Conservation (phyloP, 2,329 filamentous ascomycete species). For the Teratosphaeria nubilosa region DNA sequence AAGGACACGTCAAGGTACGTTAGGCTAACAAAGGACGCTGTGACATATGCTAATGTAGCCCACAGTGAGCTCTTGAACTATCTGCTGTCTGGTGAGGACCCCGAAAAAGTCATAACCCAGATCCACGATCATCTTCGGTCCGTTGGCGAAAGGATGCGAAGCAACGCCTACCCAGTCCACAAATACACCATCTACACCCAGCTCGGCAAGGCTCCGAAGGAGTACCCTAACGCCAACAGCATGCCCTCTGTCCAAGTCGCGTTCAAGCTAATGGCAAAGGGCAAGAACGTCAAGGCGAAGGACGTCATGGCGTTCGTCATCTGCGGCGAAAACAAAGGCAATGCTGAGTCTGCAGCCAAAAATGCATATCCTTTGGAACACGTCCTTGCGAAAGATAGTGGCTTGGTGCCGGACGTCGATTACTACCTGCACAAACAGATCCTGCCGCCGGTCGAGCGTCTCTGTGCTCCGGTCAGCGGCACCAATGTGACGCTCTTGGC, state of each 20-base stretch:
- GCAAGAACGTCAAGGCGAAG: slow-evolving; percentile 80
- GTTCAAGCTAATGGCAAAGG: slow-evolving; percentile 72
- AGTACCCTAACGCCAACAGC: slow-evolving; percentile 86
- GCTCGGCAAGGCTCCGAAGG: slow-evolving; percentile 83
- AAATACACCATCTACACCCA: slow-evolving; percentile 99
- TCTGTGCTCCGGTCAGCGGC: slow-evolving; percentile 89
- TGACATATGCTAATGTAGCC: background rate
- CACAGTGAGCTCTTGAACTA: slow-evolving; percentile 71
- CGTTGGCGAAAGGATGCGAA: slow-evolving; percentile 76
- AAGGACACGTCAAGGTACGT: slow-evolving; percentile 75
- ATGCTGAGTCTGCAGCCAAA: slow-evolving; percentile 63
- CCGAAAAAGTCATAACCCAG: slow-evolving; percentile 74
- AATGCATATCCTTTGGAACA: slow-evolving; percentile 82
- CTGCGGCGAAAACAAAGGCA: slow-evolving; percentile 57
- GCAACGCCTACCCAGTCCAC: slow-evolving; percentile 59
- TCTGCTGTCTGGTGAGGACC: slow-evolving; percentile 86
- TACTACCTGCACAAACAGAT: slow-evolving; percentile 99
- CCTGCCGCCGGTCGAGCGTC: slow-evolving; percentile 90
- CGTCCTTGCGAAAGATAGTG: slow-evolving; percentile 65
- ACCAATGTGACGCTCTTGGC: slow-evolving; percentile 85
- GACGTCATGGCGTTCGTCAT: slow-evolving; percentile 96
- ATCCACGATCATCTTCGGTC: slow-evolving; percentile 90
- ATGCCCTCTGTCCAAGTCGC: slow-evolving; percentile 98
- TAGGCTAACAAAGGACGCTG: background rate
- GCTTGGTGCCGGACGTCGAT: slow-evolving; percentile 79